Evolutionary conservation across 2,329 filamentous ascomycete genomes (phyloP).

Genomic region (Piedraia hortae): DNA sequence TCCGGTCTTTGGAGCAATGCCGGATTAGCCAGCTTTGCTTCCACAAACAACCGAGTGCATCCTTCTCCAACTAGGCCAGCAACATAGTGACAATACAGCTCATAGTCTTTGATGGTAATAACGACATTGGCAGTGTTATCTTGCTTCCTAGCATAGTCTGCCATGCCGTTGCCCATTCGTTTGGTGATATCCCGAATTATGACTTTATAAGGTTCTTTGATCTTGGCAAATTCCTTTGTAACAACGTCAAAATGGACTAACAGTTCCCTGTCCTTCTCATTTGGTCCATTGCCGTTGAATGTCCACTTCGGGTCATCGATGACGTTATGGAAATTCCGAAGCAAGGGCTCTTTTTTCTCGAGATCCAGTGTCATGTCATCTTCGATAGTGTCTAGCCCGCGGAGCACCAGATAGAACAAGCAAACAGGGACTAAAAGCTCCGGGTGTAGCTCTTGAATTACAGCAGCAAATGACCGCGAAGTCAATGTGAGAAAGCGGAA

Average conservation of each 20-base stretch:
- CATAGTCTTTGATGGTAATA: slow-evolving; percentile 64
- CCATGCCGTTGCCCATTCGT: slow-evolving; percentile 97
- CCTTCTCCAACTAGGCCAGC: slow-evolving; percentile 96
- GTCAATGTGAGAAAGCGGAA: slow-evolving; percentile 68
- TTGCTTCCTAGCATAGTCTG: slow-evolving; percentile 68
- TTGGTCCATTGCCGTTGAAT: slow-evolving; percentile 56
- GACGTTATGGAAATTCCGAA: slow-evolving; percentile 55
- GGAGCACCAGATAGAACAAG: slow-evolving; percentile 78
- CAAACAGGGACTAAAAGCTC: slow-evolving; percentile 73
- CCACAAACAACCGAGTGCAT: slow-evolving; percentile 67
- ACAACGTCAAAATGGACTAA: slow-evolving; percentile 80
- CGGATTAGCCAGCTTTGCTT: slow-evolving; percentile 62
- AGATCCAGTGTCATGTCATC: slow-evolving; percentile 87
- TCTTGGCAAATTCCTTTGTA: slow-evolving; percentile 58
- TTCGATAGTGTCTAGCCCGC: slow-evolving; percentile 91
- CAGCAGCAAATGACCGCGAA: slow-evolving; percentile 72
- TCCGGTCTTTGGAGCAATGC: slow-evolving; percentile 50
- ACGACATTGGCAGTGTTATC: slow-evolving; percentile 48
- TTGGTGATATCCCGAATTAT: slow-evolving; percentile 82
- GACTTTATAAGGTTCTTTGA: slow-evolving; percentile 57
- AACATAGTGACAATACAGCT: slow-evolving; percentile 93
- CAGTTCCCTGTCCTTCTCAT: slow-evolving; percentile 84
- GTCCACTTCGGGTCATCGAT: slow-evolving; percentile 74
- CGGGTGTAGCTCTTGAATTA: slow-evolving; percentile 87
- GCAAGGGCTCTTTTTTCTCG: slow-evolving; percentile 55